Percentiles rank a stretch among this genome's conserved stretches.
Evolutionary conservation across 1,284 basidiomycete genomes (phyloP).

Genomic region (Ustilago hordei): DNA sequence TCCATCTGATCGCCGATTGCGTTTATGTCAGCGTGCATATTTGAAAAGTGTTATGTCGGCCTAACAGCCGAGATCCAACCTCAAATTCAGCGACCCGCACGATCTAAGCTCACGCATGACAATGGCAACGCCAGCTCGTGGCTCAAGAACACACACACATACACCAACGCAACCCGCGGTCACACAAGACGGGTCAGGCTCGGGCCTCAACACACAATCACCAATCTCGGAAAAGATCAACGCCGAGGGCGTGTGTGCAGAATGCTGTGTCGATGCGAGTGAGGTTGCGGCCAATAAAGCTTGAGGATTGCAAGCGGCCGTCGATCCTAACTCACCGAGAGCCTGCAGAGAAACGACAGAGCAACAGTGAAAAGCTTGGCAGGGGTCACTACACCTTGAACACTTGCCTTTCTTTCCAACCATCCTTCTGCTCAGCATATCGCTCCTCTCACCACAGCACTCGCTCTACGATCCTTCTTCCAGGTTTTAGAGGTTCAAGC

Average conservation of each 20-base stretch:
- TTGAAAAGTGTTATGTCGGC: not conserved
- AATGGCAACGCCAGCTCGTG: constrained; percentile 2
- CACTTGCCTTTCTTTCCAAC: constrained; percentile 2
- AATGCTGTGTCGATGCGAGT: not conserved
- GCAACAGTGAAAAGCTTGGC: constrained; percentile 1
- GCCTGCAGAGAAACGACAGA: not conserved
- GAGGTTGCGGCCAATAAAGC: not conserved
- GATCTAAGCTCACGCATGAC: not conserved
- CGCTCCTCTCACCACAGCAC: not conserved
- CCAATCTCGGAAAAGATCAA: constrained; percentile 4
- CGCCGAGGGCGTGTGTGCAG: constrained; percentile 12
- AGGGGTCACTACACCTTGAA: not conserved
- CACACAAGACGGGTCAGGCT: not conserved
- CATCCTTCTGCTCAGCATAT: not conserved
- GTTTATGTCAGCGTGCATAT: too few species aligned
- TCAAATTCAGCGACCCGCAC: not conserved
- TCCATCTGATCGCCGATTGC: too few species aligned
- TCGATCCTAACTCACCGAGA: constrained; percentile 11
- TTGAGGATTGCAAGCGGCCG: not conserved
- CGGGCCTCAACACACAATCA: not conserved
- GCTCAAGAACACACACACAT: not conserved
- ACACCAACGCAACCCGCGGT: not conserved
- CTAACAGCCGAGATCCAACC: not conserved
- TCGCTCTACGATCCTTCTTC: not conserved
- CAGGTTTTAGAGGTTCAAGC: too few species aligned